Evolutionary conservation across 306 rosid species (phyloP).

Genomic region (Sesbania bispinosa): DNA sequence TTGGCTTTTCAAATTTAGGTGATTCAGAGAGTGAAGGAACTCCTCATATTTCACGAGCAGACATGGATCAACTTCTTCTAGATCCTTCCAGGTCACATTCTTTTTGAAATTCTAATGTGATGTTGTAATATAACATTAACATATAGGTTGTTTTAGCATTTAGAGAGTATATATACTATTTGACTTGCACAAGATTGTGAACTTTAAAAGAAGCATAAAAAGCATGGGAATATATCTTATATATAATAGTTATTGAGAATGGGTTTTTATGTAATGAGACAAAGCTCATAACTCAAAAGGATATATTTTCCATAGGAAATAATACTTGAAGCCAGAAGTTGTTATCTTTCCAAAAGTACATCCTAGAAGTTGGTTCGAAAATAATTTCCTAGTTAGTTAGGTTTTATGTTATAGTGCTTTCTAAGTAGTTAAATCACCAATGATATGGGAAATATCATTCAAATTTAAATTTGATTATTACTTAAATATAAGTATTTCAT

Average conservation of each 20-base stretch:
- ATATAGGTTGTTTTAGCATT: background rate
- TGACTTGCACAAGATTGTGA: background rate
- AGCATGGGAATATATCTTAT: no score
- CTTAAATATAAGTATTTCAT: no score
- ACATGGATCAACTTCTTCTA: constrained; percentile 80
- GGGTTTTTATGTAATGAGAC: background rate
- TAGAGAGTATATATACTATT: background rate
- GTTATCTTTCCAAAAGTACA: background rate
- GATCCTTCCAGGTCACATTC: constrained; percentile 77
- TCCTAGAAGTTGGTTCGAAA: background rate
- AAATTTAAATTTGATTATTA: background rate
- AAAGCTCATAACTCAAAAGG: background rate
- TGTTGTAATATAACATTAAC: background rate
- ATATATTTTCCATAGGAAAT: background rate
- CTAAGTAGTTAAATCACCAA: background rate
- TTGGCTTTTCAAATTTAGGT: constrained; percentile 30
- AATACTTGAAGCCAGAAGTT: background rate
- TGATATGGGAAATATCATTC: background rate
- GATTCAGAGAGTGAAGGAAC: constrained; percentile 48
- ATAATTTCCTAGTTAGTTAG: background rate
- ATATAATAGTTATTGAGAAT: background rate
- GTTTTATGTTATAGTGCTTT: background rate
- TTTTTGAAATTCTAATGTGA: background rate
- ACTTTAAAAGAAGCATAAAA: background rate
- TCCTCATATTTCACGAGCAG: constrained; percentile 59